phyloP scores from a whole-genome alignment of 1,284 basidiomycete species.

The Boletellus deceptivus region DNA sequence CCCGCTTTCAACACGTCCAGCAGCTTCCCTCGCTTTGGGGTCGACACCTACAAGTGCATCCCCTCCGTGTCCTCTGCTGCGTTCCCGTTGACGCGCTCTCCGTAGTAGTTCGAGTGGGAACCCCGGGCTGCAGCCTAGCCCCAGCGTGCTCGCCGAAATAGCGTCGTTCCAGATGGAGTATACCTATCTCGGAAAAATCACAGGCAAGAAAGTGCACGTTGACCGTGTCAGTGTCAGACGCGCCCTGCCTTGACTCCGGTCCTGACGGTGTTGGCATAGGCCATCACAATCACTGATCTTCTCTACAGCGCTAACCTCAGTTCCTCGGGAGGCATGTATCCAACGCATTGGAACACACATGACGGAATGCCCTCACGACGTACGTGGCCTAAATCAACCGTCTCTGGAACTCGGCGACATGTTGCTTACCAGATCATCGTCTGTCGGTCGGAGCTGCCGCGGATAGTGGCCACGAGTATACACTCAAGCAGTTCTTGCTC shows the following conservation, averaged over 20 bases:
- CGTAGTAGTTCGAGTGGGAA: background rate
- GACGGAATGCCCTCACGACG: slow-evolving; percentile 41
- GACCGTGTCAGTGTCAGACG: slow-evolving; percentile 39
- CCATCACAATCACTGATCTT: slow-evolving; percentile 48
- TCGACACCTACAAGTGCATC: slow-evolving; percentile 49
- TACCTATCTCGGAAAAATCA: slow-evolving; percentile 54
- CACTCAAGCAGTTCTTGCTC: slow-evolving; percentile 70
- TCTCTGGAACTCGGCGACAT: slow-evolving; percentile 5
- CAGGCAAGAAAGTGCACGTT: slow-evolving; percentile 47
- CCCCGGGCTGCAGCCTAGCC: slow-evolving; percentile 16
- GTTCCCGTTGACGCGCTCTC: background rate
- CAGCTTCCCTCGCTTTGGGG: slow-evolving; percentile 48
- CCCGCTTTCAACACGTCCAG: slow-evolving; percentile 49
- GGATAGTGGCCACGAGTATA: slow-evolving; percentile 75
- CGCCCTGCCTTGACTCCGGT: background rate
- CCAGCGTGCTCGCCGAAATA: slow-evolving; percentile 53
- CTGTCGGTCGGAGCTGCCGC: slow-evolving; percentile 62
- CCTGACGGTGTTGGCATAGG: slow-evolving; percentile 34
- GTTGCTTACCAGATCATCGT: slow-evolving; percentile 37
- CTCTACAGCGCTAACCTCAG: slow-evolving; percentile 46
- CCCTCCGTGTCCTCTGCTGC: background rate
- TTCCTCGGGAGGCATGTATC: slow-evolving; percentile 53
- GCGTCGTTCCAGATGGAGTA: slow-evolving; percentile 59
- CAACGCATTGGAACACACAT: slow-evolving; percentile 47
- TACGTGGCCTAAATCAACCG: slow-evolving; percentile 28